Evolutionary conservation across 371 early-diverging fungal genomes (phyloP).

Genomic region (Mortierella sp.): DNA sequence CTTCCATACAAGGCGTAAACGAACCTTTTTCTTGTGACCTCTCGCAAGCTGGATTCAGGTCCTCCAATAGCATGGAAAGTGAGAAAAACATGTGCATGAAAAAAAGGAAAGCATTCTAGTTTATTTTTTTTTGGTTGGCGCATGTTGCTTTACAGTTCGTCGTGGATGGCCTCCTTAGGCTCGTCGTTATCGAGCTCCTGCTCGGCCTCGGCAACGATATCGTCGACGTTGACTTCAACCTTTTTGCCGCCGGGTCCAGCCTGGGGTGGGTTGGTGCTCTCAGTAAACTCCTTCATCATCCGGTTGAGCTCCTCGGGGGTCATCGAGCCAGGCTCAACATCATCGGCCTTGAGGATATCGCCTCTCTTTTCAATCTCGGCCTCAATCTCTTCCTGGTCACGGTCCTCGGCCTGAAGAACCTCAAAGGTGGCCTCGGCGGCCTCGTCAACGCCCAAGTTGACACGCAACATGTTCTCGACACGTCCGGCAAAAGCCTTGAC

Average conservation of each 20-base stretch:
- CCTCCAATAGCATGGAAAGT: neutral
- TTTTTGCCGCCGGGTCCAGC: constrained; percentile 18
- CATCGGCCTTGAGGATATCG: constrained; percentile 54
- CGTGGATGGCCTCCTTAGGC: constrained; percentile 34
- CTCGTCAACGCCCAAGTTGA: constrained; percentile 70
- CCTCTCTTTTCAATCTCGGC: constrained; percentile 57
- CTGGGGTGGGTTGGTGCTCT: constrained; percentile 47
- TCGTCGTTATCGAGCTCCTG: constrained; percentile 45
- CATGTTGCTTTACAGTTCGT: constrained; percentile 37
- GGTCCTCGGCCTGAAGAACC: constrained; percentile 56
- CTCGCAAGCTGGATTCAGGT: too few species aligned
- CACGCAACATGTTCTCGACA: constrained; percentile 80
- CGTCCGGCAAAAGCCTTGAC: constrained; percentile 72
- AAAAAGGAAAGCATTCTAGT: neutral
- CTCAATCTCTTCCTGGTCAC: constrained; percentile 54
- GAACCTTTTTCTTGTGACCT: too few species aligned
- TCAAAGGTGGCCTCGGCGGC: constrained; percentile 61
- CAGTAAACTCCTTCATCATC: constrained; percentile 54
- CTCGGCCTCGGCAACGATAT: constrained; percentile 44
- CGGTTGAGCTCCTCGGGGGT: constrained; percentile 46
- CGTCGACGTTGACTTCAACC: constrained; percentile 33
- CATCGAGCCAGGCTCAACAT: constrained; percentile 34
- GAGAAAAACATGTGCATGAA: neutral
- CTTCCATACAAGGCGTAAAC: too few species aligned
- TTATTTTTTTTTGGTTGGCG: neutral